Base-by-base conservation (phyloP, 169 alveolate species). In the Amoebophrya sp. region DNA sequence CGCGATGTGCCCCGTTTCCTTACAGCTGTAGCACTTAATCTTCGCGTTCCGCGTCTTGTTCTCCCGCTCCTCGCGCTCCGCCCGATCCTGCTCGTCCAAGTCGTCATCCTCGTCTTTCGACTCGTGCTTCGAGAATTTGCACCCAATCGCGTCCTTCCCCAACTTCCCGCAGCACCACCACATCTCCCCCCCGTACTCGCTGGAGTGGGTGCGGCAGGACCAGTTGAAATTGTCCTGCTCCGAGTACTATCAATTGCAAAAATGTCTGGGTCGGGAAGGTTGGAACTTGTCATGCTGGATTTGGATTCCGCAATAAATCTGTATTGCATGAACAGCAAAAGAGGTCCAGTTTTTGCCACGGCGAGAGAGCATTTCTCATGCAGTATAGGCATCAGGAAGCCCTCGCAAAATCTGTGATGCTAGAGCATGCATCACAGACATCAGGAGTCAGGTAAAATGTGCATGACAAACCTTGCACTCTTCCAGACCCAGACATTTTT, bases 121-220 rank as follows among this genome's bases (percentile, higher is more conserved):
- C 77, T 94, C 97, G 92, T 96, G 97, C 77, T 95, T 94, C 55
- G 94, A 55, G 77, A 94, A 93, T 53, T 94, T 93, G 93, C 97
- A 96, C 0, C 97, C 40, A 0, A 90, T 92, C 40, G 96, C 96
- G 40, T 96, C 94, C 77, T 94, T 94, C 32, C 93, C 94, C 18
- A 92, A 92, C 90, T 95, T 95, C 2, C 97, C 97, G 92, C 97
- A 96, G 92, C 97, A 96, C 96, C 96, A 96, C 95, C 95, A 96
- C 94, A 96, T 93, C 55, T 92, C 96, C 25, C 96, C 97, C 0
- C 96, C 95, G 66, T 47, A 95, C 40, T 94, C 95, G 33, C 93
- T 66, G 47, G 88, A 53, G 88, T 96, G 97, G 25, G 95, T 96
- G 39, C 96, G 93, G 93, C 97, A 96, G 77, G 94, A 90, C 97